A percentile compares a stretch with the other conserved stretches of the same genome.
Evolutionary conservation across 306 rosid genomes (phyloP).

Genomic region (Hylodesmum podocarpum): DNA sequence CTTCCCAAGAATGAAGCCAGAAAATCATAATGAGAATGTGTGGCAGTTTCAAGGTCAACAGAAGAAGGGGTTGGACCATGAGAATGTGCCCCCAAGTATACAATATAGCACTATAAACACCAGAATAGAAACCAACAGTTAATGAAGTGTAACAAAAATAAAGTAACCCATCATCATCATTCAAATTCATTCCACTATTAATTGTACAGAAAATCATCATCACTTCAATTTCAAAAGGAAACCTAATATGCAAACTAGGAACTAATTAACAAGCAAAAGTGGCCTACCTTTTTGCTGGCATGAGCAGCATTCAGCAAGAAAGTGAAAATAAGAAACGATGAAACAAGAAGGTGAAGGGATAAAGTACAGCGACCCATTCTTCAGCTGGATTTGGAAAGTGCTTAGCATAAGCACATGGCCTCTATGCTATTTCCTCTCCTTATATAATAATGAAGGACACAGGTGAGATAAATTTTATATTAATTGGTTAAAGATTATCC

Average conservation of each 20-base stretch:
- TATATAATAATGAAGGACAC: neutral
- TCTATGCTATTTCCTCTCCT: neutral
- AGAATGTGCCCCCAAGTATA: constrained; percentile 42
- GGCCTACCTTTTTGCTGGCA: constrained; percentile 33
- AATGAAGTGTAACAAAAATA: neutral
- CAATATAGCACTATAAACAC: constrained; percentile 39
- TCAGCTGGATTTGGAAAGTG: neutral
- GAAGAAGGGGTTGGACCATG: constrained; percentile 43
- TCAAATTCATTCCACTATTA: neutral
- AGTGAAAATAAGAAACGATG: constrained; percentile 19
- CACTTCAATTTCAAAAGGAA: neutral
- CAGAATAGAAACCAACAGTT: neutral
- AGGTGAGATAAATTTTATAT: neutral
- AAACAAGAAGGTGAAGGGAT: constrained; percentile 2
- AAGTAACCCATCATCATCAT: neutral
- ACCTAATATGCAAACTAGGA: neutral
- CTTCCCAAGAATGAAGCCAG: constrained; percentile 39
- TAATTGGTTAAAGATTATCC: neutral
- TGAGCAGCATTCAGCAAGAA: neutral
- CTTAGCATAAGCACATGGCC: neutral
- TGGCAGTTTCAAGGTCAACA: constrained; percentile 34
- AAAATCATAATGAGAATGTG: constrained; percentile 38
- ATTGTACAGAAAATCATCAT: neutral
- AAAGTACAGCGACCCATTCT: constrained; percentile 22
- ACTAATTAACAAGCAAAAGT: neutral